Base-by-base conservation (phyloP, 129 eudicot genomes). In the Flaveria trinervia region DNA sequence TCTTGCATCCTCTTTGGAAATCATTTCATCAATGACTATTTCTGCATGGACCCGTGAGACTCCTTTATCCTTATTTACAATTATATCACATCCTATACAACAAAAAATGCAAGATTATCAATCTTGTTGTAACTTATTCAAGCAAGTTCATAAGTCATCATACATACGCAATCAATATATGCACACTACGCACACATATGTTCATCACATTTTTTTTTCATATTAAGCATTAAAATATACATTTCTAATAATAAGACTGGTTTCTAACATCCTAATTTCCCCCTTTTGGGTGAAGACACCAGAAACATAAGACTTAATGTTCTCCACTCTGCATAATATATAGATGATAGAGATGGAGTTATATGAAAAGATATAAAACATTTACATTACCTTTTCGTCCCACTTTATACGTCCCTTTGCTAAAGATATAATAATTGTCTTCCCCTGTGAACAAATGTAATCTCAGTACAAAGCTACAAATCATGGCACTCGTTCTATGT, bases 21-120 rank as follows among this genome's bases (percentile, higher is more conserved):
- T 66, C 96, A 94, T 89, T 70, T 77, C 89, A 78, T 91, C 92
- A 62, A 91, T 74, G 69, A 87, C 64, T 80, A 94, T 80, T 75
- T 94, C 94, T 9, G 98, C 97, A 78, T 91, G 98, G 64, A 94
- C 79, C 80, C 98, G 83, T 13, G 99, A 94, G 79, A 94, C 96
- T 23, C 99, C 99, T 84, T 94, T 94, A 74, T 94, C 99, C 67
- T 91, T 94, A 68, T 84, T 87, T 65, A 87, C 74, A 30, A 84
- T 94, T 30, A 94, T 79, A 82, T 94, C 97, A 73, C 99, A 94
- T 76, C 99, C 99, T 94, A 75, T 51, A 73, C 77, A 68, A 49
- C 66, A 68, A 36, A 72, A 0, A 39, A 52, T 56, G 44, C 52
- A 77, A 67, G 66, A 23, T 76, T 45, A 65, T 39, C 44, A 66